These are phyloP conservation scores for Synchytrium microbalum DNA, from an alignment of 371 early-diverging fungal genomes.

Conservation along the genomic window DNA sequence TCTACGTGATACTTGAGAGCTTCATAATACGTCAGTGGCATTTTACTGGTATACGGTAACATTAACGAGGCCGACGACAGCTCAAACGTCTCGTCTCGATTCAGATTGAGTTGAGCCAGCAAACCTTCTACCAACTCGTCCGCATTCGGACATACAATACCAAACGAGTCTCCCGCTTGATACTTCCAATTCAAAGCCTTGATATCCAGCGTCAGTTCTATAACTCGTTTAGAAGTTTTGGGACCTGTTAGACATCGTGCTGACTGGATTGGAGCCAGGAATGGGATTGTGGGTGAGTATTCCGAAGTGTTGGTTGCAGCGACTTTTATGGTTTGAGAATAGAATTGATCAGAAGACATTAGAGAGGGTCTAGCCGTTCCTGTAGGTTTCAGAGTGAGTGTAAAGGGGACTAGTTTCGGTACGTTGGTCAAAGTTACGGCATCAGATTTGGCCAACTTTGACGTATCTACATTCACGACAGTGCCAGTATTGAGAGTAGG, in stretches of 20 bases:
- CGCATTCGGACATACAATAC: constrained; percentile 69
- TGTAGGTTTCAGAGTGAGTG: background rate
- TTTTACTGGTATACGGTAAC: constrained; percentile 17
- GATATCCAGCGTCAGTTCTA: constrained; percentile 60
- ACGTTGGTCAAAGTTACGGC: background rate
- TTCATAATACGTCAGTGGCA: constrained; percentile 42
- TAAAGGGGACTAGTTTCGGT: background rate
- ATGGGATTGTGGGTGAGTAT: constrained; percentile 15
- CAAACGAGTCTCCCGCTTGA: constrained; percentile 82
- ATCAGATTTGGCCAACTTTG: background rate
- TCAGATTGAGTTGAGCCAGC: constrained; percentile 21
- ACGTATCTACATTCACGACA: background rate
- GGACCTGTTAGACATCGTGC: constrained; percentile 22
- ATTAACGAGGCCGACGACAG: background rate
- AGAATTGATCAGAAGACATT: background rate
- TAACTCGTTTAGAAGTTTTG: constrained; percentile 38
- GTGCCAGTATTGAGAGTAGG: background rate
- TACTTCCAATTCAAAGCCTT: constrained; percentile 39
- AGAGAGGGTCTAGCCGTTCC: background rate
- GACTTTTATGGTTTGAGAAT: background rate
- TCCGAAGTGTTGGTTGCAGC: constrained; percentile 8
- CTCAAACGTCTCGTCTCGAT: constrained; percentile 8
- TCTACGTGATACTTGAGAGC: constrained; percentile 66
- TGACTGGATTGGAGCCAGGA: constrained; percentile 11
- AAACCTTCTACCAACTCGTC: constrained; percentile 29